Conservation (phyloP, 140 eudicot genomes). For the Erigeron philadelphicus region DNA sequence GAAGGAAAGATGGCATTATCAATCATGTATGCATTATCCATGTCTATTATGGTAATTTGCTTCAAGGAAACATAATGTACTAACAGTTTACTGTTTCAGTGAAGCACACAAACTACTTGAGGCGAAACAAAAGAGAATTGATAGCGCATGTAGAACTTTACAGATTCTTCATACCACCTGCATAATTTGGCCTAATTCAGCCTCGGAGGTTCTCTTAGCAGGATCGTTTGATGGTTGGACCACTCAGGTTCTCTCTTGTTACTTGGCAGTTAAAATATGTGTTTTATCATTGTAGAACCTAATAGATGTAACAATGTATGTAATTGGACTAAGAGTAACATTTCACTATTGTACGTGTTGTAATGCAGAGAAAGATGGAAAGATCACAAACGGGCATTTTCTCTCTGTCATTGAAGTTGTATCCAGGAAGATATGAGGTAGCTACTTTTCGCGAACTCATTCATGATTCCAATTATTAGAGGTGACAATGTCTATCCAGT, state of each 20-base stretch:
- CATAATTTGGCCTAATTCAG: constrained; percentile 71
- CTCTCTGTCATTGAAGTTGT: constrained; percentile 47
- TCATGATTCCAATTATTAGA: background rate
- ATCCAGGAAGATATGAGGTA: constrained; percentile 84
- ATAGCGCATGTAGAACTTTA: constrained; percentile 42
- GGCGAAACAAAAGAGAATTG: constrained; percentile 55
- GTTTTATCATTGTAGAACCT: background rate
- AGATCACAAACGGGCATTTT: constrained; percentile 58
- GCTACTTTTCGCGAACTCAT: background rate
- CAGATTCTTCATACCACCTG: constrained; percentile 48
- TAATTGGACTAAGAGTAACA: background rate
- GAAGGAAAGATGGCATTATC: constrained; percentile 72
- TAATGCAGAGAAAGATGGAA: constrained; percentile 70
- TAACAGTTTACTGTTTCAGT: constrained; percentile 30
- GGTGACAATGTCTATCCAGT: background rate
- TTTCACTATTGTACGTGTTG: background rate
- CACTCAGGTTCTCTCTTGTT: constrained; percentile 48
- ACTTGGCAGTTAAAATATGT: background rate
- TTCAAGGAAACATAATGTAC: background rate
- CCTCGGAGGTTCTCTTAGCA: constrained; percentile 62
- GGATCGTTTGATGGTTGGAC: constrained; percentile 92
- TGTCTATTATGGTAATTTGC: background rate
- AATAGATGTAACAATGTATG: background rate
- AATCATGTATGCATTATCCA: constrained; percentile 36
- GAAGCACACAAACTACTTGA: constrained; percentile 50